Evolutionary conservation across 805 yeast genomes (phyloP).

Genomic region (Candida railenensis): DNA sequence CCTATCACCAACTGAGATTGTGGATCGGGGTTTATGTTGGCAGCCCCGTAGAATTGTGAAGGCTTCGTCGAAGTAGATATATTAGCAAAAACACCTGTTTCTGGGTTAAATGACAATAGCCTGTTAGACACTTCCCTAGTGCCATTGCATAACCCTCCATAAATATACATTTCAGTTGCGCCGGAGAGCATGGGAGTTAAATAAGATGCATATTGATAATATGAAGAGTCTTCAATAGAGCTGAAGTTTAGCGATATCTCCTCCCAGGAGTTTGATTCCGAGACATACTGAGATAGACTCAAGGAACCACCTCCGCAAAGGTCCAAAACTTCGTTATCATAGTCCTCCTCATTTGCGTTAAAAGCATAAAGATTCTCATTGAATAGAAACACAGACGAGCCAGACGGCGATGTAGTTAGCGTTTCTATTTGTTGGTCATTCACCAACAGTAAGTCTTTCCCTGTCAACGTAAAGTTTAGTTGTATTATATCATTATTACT

Average conservation of each 20-base stretch:
- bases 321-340: slow-evolving; percentile 5
- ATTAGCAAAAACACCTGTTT: slow-evolving; percentile 28
- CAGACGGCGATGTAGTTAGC: slow-evolving; percentile 31
- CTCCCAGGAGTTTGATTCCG: slow-evolving; percentile 19
- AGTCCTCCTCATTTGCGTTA: slow-evolving; percentile 1
- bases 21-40: slow-evolving; percentile 42
- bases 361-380: slow-evolving; percentile 30
- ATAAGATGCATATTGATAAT: slow-evolving; percentile 37
- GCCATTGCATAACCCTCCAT: slow-evolving; percentile 46
- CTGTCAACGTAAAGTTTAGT: slow-evolving; percentile 35
- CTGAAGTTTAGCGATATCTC: slow-evolving; percentile 16
- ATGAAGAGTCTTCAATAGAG: slow-evolving; percentile 26
- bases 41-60: slow-evolving; percentile 53
- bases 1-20: slow-evolving; percentile 59
- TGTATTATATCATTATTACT: slow-evolving; percentile 35
- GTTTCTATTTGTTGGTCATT: slow-evolving; percentile 20
- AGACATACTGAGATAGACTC: slow-evolving; percentile 20
- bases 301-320: slow-evolving; percentile 28
- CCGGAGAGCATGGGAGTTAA: slow-evolving; percentile 30
- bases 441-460: slow-evolving; percentile 18
- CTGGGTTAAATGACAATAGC: slow-evolving; percentile 44
- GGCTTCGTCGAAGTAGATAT: slow-evolving; percentile 54
- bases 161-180: slow-evolving; percentile 45
- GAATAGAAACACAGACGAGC: slow-evolving; percentile 30
- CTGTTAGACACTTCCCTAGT: slow-evolving; percentile 35